Conservation (phyloP, 441 rosid genomes). For the Pelargonium citronellum region DNA sequence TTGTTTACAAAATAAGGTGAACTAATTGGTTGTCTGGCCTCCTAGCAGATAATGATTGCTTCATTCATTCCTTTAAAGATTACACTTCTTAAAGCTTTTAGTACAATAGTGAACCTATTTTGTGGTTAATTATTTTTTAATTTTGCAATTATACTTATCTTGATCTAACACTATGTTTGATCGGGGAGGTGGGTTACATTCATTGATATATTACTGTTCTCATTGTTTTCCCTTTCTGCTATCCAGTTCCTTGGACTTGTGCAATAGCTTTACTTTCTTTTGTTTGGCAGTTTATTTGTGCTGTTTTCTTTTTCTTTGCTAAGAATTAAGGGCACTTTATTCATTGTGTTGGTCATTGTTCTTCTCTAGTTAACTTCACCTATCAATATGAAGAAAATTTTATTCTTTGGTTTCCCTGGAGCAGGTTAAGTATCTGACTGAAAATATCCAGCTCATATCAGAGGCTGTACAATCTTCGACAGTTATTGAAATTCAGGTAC, state of each 20-base stretch:
- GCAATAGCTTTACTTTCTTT: background rate
- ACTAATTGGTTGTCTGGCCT: background rate
- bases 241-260: background rate
- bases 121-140: background rate
- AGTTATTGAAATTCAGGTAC: slow-evolving; percentile 27
- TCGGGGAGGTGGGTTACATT: background rate
- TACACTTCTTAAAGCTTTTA: background rate
- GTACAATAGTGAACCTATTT: background rate
- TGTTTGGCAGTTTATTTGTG: background rate
- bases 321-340: background rate
- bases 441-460: slow-evolving; percentile 13
- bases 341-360: background rate
- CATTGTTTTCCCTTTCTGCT: background rate
- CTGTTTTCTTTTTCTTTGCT: background rate
- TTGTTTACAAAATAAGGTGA: background rate
- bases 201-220: background rate
- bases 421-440: slow-evolving; percentile 16
- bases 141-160: background rate
- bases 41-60: background rate
- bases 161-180: background rate
- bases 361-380: background rate
- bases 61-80: background rate
- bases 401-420: slow-evolving; percentile 3
- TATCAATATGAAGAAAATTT: background rate
- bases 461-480: slow-evolving; percentile 17